Evolutionary conservation across 2,329 filamentous ascomycete species (phyloP), one percentile per base, ranked within the genome.

Genomic region (Coniochaeta sp.): DNA sequence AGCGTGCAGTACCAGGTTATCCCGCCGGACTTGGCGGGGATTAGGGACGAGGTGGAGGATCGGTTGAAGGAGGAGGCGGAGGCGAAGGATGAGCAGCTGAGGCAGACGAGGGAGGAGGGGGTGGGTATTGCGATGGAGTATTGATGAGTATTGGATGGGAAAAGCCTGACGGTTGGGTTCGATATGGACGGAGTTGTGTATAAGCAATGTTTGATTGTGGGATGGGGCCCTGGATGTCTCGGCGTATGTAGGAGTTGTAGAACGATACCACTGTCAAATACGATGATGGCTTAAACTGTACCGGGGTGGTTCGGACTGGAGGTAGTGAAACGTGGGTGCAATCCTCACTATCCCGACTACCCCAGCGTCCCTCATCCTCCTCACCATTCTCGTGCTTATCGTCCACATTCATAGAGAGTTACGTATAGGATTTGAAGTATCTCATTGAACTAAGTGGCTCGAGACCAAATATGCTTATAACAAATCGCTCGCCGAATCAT

Each of bases 1-100:
- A 95, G 90, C 61, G 89, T 95, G 26, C 90, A 95, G 67, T 87
- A 91, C 70, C 82, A 83, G 58, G 79, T 83, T 42, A 87, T 96
- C 50, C 90, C 89, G 9, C 86, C 88, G 0, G 89, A 92, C 62
- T 76, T 94, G 6, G 76, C 79, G 16, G 82, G 76, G 38, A 76
- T 88, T 10, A 74, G 87, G 57, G 81, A 86, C 52, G 81, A 88
- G 51, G 81, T 89, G 1, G 87, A 91, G 61, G 77, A 81, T 51
- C 72, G 78, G 56, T 67, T 89, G 48, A 82, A 81, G 58, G 85
- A 89, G 60, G 80, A 85, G 63, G 73, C 72, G 14, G 78, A 84
- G 50, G 81, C 83, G 52, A 75, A 71, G 56, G 75, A 84, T 55
- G 78, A 83, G 20, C 65, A 70, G 27, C 62, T 76, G 45, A 74